Evolutionary conservation across 257 asterid species (phyloP).

Genomic region (Prunella vulgaris): DNA sequence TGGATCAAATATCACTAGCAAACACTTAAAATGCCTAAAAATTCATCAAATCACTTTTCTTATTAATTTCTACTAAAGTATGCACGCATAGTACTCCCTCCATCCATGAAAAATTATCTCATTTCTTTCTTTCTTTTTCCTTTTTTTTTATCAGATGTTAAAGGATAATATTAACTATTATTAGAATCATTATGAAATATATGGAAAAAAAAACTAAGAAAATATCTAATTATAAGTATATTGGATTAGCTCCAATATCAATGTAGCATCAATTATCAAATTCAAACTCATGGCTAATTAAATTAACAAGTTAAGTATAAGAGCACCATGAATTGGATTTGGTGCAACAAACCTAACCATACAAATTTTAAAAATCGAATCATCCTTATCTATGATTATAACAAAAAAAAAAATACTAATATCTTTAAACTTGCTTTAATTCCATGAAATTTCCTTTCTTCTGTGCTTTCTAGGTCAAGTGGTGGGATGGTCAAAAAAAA

Average conservation of each 20-base stretch:
- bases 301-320: neutral
- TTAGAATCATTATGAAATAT: no score
- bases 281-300: neutral
- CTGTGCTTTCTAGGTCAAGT: neutral
- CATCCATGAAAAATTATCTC: no score
- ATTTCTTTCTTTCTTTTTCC: no score
- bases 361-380: neutral
- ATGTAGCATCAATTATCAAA: neutral
- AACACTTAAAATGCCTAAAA: no score
- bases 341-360: neutral
- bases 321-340: neutral
- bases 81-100: no score
- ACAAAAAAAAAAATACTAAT: neutral
- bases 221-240: neutral
- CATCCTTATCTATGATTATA: neutral
- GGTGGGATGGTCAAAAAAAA: constrained; percentile 33
- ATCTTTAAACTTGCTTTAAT: neutral
- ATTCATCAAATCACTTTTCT: no score
- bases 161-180: no score
- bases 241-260: neutral
- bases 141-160: no score
- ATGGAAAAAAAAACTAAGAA: no score
- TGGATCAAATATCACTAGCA: no score
- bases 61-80: no score
- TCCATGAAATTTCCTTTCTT: neutral